Evolutionary conservation across 1,284 basidiomycete species (phyloP), one percentile per base, ranked within the genome.

Genomic region (Schizophyllum commune): DNA sequence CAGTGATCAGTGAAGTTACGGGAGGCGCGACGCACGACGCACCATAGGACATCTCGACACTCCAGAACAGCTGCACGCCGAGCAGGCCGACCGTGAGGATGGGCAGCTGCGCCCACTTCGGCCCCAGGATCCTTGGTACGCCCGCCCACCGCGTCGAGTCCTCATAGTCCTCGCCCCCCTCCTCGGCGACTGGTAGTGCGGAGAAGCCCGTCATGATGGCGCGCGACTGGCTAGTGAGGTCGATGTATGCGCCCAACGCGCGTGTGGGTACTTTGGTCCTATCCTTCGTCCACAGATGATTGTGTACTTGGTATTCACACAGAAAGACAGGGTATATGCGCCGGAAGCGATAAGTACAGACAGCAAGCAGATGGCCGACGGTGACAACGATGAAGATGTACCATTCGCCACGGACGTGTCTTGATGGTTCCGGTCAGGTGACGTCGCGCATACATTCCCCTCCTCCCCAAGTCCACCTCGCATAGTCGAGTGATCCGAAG

Each of bases 21-120:
- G 39, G 39, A 3, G 3, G 39, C 15, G 59, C 4, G 19, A 15
- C n/a, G 13, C n/a, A n/a, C 4, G 11, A 71, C 80, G 63, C 64
- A 89, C 89, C 91, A 68, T 94, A 94, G 0, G 90, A 89, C 91
- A 96, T 94, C 71, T 96, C 93, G 3, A 95, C 88, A 1, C 89
- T 91, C 93, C 93, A 96, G 60, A 94, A 84, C 65, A 92, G 84
- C 71, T 92, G 91, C 1, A 94, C 85, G 13, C 92, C 92, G 3
- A 93, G 74, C 63, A 94, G 77, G 1, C 91, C 89, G 20, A 94
- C 70, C 0, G 91, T 94, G 58, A 94, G 74, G 4, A 84, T 76
- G 0, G 92, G 91, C 52, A 93, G 73, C 62, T 82, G 83, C 3
- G 71, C 66, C 78, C 78, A 79, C 67, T 65, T 63, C 9, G 78